Conservation (phyloP, 176 grass and related monocot species). For the Rhynchospora tenuis region DNA sequence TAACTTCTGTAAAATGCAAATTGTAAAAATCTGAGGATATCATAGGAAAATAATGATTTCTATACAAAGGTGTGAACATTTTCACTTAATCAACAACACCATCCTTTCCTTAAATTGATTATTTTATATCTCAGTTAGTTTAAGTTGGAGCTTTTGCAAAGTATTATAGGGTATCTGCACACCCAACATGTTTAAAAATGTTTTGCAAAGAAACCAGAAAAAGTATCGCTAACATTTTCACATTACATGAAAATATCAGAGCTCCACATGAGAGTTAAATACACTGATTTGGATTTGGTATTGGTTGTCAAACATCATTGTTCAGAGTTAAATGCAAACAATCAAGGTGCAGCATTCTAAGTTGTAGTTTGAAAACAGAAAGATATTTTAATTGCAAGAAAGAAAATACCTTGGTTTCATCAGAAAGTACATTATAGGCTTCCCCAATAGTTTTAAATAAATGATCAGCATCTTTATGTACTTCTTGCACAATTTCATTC, state of each 20-base stretch:
- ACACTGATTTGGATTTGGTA: constrained; percentile 3
- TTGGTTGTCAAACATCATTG: neutral
- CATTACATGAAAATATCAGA: neutral
- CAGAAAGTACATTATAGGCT: constrained; percentile 93
- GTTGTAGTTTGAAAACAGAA: constrained; percentile 7
- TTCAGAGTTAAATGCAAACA: neutral
- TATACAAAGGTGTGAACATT: neutral
- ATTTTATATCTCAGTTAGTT: neutral
- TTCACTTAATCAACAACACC: constrained; percentile 3
- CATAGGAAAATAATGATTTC: constrained; percentile 20
- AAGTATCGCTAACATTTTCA: neutral
- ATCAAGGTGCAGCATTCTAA: neutral
- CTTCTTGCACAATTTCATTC: constrained; percentile 73
- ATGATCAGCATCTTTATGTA: constrained; percentile 78
- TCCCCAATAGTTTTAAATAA: constrained; percentile 94
- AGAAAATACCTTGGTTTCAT: constrained; percentile 63
- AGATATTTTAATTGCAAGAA: neutral
- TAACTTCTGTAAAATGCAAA: constrained; percentile 56
- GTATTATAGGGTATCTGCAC: neutral
- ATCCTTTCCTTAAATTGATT: neutral
- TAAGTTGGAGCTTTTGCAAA: neutral
- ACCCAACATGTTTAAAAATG: neutral
- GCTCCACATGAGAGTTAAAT: too few relatives aligned
- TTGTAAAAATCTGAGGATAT: neutral
- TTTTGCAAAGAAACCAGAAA: neutral